Conservation (phyloP, 257 asterid genomes). For the Apocynum venetum region DNA sequence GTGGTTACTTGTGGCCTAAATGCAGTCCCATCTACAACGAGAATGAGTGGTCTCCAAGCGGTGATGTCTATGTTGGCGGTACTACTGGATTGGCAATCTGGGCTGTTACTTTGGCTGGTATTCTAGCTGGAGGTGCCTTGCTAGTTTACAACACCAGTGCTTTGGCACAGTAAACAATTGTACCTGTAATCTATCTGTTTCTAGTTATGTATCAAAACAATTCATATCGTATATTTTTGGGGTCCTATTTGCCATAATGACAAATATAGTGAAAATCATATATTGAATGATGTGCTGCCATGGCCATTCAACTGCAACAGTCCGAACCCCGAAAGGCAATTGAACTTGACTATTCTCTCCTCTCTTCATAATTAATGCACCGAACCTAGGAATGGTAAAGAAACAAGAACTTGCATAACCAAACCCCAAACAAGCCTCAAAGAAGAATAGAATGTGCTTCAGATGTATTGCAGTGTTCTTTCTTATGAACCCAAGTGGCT, state of each 20-base stretch:
- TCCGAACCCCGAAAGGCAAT: not conserved
- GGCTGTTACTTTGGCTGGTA: conserved; percentile 71
- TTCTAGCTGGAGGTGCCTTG: conserved; percentile 93
- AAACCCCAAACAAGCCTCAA: not conserved
- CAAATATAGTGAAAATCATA: not conserved
- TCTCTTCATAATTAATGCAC: not conserved
- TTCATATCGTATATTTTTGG: conserved; percentile 8
- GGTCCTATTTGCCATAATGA: not conserved
- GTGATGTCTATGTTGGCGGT: conserved; percentile 93
- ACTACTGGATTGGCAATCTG: conserved; percentile 84
- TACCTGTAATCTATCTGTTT: not conserved
- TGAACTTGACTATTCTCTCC: not conserved
- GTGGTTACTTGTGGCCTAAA: not conserved
- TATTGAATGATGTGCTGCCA: not conserved
- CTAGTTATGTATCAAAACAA: conserved; percentile 13
- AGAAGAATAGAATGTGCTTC: not conserved
- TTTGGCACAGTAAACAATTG: conserved; percentile 54
- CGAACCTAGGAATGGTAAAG: not conserved
- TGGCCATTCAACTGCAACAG: not conserved
- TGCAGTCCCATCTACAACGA: conserved; percentile 79
- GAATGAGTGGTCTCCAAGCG: conserved; percentile 77
- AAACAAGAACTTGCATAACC: not conserved
- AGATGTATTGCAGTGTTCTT: not conserved
- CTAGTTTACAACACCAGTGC: conserved; percentile 98
- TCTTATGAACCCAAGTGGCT: not conserved